phyloP scores from a whole-genome alignment of 1,284 basidiomycete species.

The Inonotus hispidus region DNA sequence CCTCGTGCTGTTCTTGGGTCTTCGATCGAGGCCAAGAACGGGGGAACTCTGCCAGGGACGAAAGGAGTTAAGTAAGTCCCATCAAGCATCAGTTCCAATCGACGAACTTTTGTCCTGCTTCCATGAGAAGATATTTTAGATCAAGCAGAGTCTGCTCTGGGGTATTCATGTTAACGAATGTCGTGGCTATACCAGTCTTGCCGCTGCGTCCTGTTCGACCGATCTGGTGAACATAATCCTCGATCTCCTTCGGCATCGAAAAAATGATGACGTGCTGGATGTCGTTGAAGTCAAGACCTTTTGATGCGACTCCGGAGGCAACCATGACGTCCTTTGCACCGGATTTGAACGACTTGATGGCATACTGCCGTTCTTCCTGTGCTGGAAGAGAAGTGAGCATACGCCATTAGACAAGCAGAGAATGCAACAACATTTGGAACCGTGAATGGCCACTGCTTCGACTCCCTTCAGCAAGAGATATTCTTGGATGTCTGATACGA shows the following conservation, averaged over 20 bases:
- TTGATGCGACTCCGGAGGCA: constrained; percentile 94
- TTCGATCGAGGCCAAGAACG: constrained; percentile 89
- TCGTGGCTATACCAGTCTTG: constrained; percentile 98
- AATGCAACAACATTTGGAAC: constrained; percentile 73
- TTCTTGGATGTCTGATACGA: constrained; percentile 85
- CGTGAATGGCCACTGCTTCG: constrained; percentile 98
- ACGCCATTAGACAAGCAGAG: not conserved
- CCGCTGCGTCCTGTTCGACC: constrained; percentile 97
- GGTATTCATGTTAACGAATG: constrained; percentile 99
- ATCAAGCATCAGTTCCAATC: constrained; percentile 4
- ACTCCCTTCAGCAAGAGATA: constrained; percentile 95
- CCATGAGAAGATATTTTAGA: constrained; percentile 94
- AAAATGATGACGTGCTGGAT: constrained; percentile 98
- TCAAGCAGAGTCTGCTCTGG: constrained; percentile 94
- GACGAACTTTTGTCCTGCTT: constrained; percentile 91
- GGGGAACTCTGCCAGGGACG: constrained; percentile 70
- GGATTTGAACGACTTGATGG: constrained; percentile 95
- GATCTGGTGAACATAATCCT: constrained; percentile 98
- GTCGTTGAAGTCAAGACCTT: constrained; percentile 97
- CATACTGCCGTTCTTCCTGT: constrained; percentile 98
- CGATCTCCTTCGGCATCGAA: constrained; percentile 99
- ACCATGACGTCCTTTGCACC: constrained; percentile 99
- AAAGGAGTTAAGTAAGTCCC: constrained; percentile 3
- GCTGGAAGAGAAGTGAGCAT: constrained; percentile 40
- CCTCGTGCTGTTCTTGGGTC: constrained; percentile 84